These are phyloP conservation scores for Picea engelmannii DNA, from an alignment of 83 land plant genomes.

Conservation along the genomic window DNA sequence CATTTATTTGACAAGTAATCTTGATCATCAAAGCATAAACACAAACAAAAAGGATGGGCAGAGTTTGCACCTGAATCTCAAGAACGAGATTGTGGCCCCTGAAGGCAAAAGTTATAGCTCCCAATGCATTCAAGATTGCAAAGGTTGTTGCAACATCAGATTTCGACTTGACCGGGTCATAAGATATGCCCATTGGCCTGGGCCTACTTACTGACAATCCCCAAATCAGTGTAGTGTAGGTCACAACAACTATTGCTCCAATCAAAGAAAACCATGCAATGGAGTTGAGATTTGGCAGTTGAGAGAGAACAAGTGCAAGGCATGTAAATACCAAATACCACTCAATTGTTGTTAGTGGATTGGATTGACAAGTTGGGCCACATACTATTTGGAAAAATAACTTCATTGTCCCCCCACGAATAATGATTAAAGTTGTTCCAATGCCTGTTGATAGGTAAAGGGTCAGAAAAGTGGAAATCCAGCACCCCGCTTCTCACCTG, in stretches of 20 bases:
- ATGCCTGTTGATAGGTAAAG: slow-evolving; percentile 82
- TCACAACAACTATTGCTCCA: slow-evolving; percentile 29
- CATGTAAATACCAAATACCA: slow-evolving; percentile 86
- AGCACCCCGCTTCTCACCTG: background rate
- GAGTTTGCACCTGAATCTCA: slow-evolving; percentile 70
- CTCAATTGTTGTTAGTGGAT: slow-evolving; percentile 57
- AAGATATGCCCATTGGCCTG: slow-evolving; percentile 53
- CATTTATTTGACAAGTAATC: background rate
- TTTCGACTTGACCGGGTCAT: slow-evolving; percentile 32
- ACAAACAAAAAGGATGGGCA: background rate
- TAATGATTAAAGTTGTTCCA: slow-evolving; percentile 56
- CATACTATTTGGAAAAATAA: slow-evolving; percentile 66
- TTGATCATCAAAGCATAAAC: background rate
- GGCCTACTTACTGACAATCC: slow-evolving; percentile 51
- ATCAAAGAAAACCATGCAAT: slow-evolving; percentile 75
- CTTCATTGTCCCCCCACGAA: slow-evolving; percentile 71
- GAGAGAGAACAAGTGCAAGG: slow-evolving; percentile 62
- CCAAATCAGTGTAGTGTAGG: slow-evolving; percentile 42
- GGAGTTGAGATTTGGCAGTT: slow-evolving; percentile 88
- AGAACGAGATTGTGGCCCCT: slow-evolving; percentile 87
- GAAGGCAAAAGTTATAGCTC: slow-evolving; percentile 80
- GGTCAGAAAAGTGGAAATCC: slow-evolving; percentile 52
- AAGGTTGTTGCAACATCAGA: slow-evolving; percentile 36
- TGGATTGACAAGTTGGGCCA: slow-evolving; percentile 35
- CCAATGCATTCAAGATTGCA: slow-evolving; percentile 71